Percentiles rank a stretch among this genome's conserved stretches.
phyloP scores from a whole-genome alignment of 306 rosid species.

The Senna siamea region DNA sequence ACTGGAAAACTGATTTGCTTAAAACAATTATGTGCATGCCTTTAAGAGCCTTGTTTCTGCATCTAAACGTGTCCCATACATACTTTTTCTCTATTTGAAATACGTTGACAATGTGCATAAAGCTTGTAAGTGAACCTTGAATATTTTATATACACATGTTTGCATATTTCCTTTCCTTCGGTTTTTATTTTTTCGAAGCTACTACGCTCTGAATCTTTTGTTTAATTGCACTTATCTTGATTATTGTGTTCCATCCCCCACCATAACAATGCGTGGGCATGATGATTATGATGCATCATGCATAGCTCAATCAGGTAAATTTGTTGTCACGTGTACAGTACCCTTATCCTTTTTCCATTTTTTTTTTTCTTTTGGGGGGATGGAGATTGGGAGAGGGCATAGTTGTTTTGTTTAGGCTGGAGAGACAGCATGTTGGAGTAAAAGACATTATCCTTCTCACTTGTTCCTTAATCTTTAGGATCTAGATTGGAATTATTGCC shows the following conservation, averaged over 20 bases:
- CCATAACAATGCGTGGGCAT: not conserved
- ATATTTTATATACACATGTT: not conserved
- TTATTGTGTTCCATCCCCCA: not conserved
- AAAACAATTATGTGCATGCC: conserved; percentile 1
- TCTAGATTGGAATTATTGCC: conserved; percentile 2
- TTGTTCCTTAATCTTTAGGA: not conserved
- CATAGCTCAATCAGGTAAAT: not conserved
- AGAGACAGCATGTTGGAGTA: too few species aligned
- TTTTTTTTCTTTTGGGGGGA: not conserved
- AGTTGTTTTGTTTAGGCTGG: too few species aligned
- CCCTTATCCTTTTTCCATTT: not conserved
- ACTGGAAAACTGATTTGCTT: conserved; percentile 1
- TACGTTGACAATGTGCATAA: not conserved
- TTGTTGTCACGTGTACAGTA: not conserved
- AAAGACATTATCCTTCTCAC: too few species aligned
- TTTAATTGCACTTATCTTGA: conserved; percentile 3
- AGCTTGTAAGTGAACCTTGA: not conserved
- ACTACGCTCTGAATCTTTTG: not conserved
- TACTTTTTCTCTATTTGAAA: not conserved
- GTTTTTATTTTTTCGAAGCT: not conserved
- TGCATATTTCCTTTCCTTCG: not conserved
- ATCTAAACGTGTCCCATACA: not conserved
- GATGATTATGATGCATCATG: conserved; percentile 5
- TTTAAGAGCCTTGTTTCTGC: too few species aligned
- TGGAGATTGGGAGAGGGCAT: not conserved